These are phyloP conservation scores for Xylaria venustula DNA, from an alignment of 495 filamentous ascomycete genomes.

Conservation along the genomic window DNA sequence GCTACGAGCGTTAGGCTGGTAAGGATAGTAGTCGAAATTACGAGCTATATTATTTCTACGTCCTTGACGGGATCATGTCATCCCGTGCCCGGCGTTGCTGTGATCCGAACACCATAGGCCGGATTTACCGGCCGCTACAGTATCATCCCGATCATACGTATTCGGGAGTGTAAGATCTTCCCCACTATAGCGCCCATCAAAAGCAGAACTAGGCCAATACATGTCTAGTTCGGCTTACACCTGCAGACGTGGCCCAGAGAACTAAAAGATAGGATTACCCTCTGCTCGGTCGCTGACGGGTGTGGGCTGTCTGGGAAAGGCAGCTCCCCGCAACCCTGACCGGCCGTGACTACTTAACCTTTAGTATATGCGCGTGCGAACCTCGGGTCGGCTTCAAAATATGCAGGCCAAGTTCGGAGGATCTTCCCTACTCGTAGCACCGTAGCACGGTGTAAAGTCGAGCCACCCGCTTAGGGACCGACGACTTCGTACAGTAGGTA, in stretches of 20 bases:
- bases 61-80: background rate
- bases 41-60: background rate
- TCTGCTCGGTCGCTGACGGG: background rate
- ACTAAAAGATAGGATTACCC: background rate
- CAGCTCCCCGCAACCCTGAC: constrained; percentile 5
- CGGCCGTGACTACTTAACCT: background rate
- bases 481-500: background rate
- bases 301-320: background rate
- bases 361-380: background rate
- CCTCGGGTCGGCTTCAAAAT: constrained; percentile 6
- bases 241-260: background rate
- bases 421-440: background rate
- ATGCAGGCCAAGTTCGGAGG: constrained; percentile 6
- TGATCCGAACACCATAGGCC: background rate
- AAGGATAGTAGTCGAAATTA: background rate
- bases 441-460: background rate
- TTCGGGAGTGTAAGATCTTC: background rate
- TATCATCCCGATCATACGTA: no score
- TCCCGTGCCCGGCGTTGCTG: background rate
- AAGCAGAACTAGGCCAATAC: background rate
- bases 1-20: background rate
- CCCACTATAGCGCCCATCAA: background rate
- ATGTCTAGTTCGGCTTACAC: background rate
- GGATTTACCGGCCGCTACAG: background rate
- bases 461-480: background rate